Evolutionary conservation across 345 rosid species (phyloP).

Genomic region (Geranium rotundifolium): DNA sequence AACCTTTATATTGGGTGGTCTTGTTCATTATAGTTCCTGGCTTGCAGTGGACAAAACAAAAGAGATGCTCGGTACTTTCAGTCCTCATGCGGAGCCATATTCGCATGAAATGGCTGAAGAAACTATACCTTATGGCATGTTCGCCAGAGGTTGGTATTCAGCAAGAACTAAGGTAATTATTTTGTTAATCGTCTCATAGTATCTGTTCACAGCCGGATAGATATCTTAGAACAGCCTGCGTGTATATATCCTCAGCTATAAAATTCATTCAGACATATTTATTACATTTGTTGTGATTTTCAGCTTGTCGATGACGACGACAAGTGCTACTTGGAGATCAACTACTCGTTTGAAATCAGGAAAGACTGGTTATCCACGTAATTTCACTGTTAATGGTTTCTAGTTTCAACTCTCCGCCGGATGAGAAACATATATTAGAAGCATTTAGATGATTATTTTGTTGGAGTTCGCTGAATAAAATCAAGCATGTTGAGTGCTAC

Average conservation of each 20-base stretch:
- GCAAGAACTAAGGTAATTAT: conserved; percentile 72
- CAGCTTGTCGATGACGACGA: conserved; percentile 76
- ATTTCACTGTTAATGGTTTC: background rate
- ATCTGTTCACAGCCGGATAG: too few relatives aligned
- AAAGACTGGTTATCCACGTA: conserved; percentile 43
- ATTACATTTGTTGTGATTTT: too few relatives aligned
- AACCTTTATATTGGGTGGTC: background rate
- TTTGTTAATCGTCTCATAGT: too few relatives aligned
- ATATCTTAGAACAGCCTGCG: too few relatives aligned
- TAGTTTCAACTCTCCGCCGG: too few relatives aligned
- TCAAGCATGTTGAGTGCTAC: too few relatives aligned
- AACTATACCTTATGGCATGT: conserved; percentile 77
- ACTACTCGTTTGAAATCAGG: conserved; percentile 79
- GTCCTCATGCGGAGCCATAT: conserved; percentile 88
- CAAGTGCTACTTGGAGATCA: conserved; percentile 84
- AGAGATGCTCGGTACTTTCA: conserved; percentile 87
- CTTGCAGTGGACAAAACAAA: conserved; percentile 63
- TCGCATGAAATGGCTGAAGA: conserved; percentile 71
- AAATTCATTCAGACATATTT: too few relatives aligned
- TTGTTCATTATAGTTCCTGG: too few relatives aligned
- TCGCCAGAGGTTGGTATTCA: conserved; percentile 77
- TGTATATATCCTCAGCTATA: too few relatives aligned
- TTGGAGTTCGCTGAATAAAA: too few relatives aligned
- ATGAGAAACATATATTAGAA: too few relatives aligned
- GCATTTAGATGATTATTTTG: too few relatives aligned